Percentiles rank a stretch among this genome's conserved stretches.
These are phyloP conservation scores for Acidomyces sp. DNA, from an alignment of 495 filamentous ascomycete species.

Conservation along the genomic window DNA sequence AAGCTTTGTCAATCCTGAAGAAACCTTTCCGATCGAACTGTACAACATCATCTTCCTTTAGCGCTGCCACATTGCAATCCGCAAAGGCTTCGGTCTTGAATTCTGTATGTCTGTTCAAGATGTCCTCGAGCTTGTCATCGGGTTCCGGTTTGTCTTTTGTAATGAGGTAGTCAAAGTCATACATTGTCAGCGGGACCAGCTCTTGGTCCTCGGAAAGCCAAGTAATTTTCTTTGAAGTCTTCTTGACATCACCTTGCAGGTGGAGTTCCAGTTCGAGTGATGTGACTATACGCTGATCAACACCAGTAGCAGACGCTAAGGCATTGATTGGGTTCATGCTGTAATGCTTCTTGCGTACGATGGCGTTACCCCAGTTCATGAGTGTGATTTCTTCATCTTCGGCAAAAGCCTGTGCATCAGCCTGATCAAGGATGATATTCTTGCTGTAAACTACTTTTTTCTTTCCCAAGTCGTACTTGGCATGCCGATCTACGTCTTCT, in stretches of 20 bases:
- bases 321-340: constrained; percentile 36
- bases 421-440: constrained; percentile 68
- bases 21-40: constrained; percentile 91
- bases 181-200: constrained; percentile 67
- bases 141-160: constrained; percentile 81
- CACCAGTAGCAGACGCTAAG: constrained; percentile 15
- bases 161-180: constrained; percentile 84
- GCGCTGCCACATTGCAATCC: constrained; percentile 61
- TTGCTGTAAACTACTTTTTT: constrained; percentile 71
- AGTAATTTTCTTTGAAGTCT: constrained; percentile 90
- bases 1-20: constrained; percentile 61
- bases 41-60: constrained; percentile 75
- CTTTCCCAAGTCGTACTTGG: constrained; percentile 73
- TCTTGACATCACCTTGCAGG: constrained; percentile 78
- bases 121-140: constrained; percentile 69
- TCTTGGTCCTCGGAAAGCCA: constrained; percentile 72
- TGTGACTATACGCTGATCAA: constrained; percentile 37
- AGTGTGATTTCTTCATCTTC: constrained; percentile 85
- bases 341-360: constrained; percentile 60
- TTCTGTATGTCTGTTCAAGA: constrained; percentile 62
- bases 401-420: constrained; percentile 66
- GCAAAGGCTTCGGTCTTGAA: constrained; percentile 62
- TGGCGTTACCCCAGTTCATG: constrained; percentile 92
- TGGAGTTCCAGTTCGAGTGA: constrained; percentile 65
- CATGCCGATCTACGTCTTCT: constrained; percentile 70